phyloP scores from a whole-genome alignment of 371 early-diverging fungal species.

The Rhizopus microsporus region DNA sequence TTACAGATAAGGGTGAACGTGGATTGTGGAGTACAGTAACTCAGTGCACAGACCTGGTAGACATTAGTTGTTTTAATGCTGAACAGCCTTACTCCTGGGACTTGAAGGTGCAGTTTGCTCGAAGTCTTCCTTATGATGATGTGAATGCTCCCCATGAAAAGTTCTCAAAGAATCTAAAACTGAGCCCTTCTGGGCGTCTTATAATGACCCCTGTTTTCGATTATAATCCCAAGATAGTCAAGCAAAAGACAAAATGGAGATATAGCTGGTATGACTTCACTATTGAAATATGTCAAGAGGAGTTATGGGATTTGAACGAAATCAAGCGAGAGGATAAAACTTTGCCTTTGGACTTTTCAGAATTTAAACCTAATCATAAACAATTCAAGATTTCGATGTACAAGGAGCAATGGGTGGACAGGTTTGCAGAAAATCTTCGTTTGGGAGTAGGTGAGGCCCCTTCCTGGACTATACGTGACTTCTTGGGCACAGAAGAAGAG shows the following conservation, averaged over 20 bases:
- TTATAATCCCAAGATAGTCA: conserved; percentile 27
- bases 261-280: conserved; percentile 38
- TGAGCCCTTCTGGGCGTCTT: conserved; percentile 23
- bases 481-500: conserved; percentile 30
- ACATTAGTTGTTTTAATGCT: conserved; percentile 26
- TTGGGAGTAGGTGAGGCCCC: conserved; percentile 47
- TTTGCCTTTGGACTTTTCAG: conserved; percentile 35
- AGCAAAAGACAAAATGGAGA: conserved; percentile 45
- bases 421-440: conserved; percentile 39
- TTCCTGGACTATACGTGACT: conserved; percentile 36
- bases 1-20: conserved; percentile 24
- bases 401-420: conserved; percentile 37
- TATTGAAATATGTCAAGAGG: conserved; percentile 42
- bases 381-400: conserved; percentile 38
- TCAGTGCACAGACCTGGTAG: conserved; percentile 31
- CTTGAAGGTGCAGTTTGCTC: conserved; percentile 35
- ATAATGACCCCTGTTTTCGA: conserved; percentile 24
- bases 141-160: conserved; percentile 44
- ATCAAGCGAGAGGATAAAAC: conserved; percentile 21
- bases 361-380: conserved; percentile 24
- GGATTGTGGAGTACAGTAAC: conserved; percentile 39
- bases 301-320: conserved; percentile 38
- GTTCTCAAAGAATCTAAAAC: conserved; percentile 27
- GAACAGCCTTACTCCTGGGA: conserved; percentile 52
- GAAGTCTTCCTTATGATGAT: conserved; percentile 27